These are phyloP conservation scores for Voacanga thouarsii DNA, from an alignment of 257 asterid species.

Conservation along the genomic window DNA sequence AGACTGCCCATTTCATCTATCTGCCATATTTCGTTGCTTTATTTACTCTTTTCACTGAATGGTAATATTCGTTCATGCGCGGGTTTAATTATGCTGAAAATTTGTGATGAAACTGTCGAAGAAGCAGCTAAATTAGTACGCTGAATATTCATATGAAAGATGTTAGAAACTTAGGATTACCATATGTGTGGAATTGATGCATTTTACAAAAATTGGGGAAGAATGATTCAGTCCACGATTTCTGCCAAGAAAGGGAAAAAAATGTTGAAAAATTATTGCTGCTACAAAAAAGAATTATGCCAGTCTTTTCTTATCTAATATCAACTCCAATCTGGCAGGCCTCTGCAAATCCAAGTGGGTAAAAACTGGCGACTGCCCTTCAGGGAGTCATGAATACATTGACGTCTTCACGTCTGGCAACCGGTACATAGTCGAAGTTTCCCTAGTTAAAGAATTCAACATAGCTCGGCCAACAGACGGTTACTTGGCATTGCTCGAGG, in stretches of 20 bases:
- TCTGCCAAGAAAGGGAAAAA: no score
- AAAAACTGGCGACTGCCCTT: conserved; percentile 34
- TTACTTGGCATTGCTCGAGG: conserved; percentile 42
- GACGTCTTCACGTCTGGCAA: conserved; percentile 39
- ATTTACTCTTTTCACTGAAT: no score
- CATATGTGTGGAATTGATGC: no score
- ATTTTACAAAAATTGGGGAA: neutral
- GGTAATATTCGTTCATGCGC: no score
- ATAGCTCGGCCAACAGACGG: conserved; percentile 58
- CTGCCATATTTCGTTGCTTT: no score
- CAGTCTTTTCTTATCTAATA: neutral
- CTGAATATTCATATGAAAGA: no score
- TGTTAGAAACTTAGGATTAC: no score
- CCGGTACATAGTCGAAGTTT: conserved; percentile 59
- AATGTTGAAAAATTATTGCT: neutral
- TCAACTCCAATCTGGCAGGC: conserved; percentile 33
- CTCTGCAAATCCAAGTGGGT: conserved; percentile 90
- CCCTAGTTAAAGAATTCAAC: conserved; percentile 51
- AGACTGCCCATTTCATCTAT: no score
- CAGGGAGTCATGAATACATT: conserved; percentile 68
- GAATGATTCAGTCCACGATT: neutral
- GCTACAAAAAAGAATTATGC: neutral
- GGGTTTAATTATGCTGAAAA: no score
- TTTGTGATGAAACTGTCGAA: no score
- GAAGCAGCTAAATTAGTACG: no score